Evolutionary conservation across 2,329 filamentous ascomycete species (phyloP).

Genomic region (Aspergillus versicolor): DNA sequence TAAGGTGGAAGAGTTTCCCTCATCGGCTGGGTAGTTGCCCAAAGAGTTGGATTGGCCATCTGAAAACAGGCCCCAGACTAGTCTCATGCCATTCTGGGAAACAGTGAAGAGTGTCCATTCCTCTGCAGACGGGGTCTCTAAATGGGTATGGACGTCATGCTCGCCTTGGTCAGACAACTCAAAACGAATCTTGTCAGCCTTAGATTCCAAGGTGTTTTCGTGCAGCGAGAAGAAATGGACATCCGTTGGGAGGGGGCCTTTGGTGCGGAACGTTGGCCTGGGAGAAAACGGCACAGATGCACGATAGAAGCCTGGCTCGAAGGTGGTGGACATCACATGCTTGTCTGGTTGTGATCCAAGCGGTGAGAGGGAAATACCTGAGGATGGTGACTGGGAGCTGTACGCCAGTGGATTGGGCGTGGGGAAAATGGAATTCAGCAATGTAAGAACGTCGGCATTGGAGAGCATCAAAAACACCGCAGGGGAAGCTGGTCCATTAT

Average conservation of each 20-base stretch:
- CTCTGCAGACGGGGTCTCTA: slow-evolving; percentile 76
- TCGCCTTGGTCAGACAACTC: slow-evolving; percentile 41
- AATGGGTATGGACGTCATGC: slow-evolving; percentile 50
- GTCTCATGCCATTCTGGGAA: slow-evolving; percentile 66
- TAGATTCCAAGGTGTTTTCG: slow-evolving; percentile 29
- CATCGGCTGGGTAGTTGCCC: slow-evolving; percentile 55
- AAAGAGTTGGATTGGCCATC: slow-evolving; percentile 64
- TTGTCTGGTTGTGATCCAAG: slow-evolving; percentile 22
- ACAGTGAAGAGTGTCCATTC: slow-evolving; percentile 81
- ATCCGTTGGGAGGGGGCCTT: slow-evolving; percentile 32
- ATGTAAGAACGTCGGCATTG: slow-evolving; percentile 73
- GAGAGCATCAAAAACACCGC: slow-evolving; percentile 74
- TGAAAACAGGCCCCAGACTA: slow-evolving; percentile 65
- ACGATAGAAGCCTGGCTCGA: slow-evolving; percentile 35
- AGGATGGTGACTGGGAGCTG: slow-evolving; percentile 27
- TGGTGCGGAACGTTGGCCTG: slow-evolving; percentile 24
- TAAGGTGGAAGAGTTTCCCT: slow-evolving; percentile 33
- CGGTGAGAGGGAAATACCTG: slow-evolving; percentile 25
- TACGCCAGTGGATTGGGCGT: slow-evolving; percentile 26
- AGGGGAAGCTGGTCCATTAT: slow-evolving; percentile 20
- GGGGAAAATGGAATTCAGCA: slow-evolving; percentile 82
- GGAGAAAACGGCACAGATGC: slow-evolving; percentile 27
- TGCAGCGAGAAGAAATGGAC: slow-evolving; percentile 26
- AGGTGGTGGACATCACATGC: slow-evolving; percentile 14
- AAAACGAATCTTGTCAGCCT: slow-evolving; percentile 42